These are phyloP conservation scores for Stropharia rugosoannulata DNA, from an alignment of 768 basidiomycete genomes.

Conservation along the genomic window DNA sequence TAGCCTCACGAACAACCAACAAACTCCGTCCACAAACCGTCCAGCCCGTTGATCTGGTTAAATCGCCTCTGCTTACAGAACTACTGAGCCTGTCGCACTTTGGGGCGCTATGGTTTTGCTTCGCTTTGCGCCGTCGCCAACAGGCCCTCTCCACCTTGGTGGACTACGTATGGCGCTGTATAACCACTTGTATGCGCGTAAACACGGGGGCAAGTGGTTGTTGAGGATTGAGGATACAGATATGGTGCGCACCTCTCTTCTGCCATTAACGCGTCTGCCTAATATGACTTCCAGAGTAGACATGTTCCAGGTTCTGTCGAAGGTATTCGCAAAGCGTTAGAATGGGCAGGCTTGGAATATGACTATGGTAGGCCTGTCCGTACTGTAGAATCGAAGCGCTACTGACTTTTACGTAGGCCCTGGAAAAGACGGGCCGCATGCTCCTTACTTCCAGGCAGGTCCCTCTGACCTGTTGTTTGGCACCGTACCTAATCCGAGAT, in stretches of 20 bases:
- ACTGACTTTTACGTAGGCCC: slow-evolving; percentile 55
- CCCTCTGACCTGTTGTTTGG: not conserved
- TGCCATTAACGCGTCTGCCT: not conserved
- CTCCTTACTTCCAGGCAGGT: slow-evolving; percentile 84
- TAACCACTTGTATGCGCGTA: slow-evolving; percentile 84
- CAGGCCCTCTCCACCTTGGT: slow-evolving; percentile 91
- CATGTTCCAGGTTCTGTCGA: slow-evolving; percentile 85
- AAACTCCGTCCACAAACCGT: too few relatives aligned
- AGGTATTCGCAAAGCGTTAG: slow-evolving; percentile 68
- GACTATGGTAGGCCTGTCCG: slow-evolving; percentile 72
- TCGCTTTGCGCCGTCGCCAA: slow-evolving; percentile 97
- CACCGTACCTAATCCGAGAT: slow-evolving; percentile 6
- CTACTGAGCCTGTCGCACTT: too few relatives aligned
- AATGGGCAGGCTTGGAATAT: slow-evolving; percentile 91
- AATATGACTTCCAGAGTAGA: slow-evolving; percentile 52
- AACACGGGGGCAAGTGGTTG: slow-evolving; percentile 85
- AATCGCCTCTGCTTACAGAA: too few relatives aligned
- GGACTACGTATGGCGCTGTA: slow-evolving; percentile 93
- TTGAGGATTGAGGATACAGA: slow-evolving; percentile 96
- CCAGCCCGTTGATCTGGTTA: too few relatives aligned
- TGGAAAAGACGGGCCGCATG: slow-evolving; percentile 68
- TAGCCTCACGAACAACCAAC: too few relatives aligned
- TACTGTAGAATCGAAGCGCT: not conserved
- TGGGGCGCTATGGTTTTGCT: slow-evolving; percentile 52
- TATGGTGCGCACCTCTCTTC: slow-evolving; percentile 47